Percentiles rank a stretch among this genome's conserved stretches.
phyloP scores from a whole-genome alignment of 1,284 basidiomycete species.

The Leccinum olivaceoglutinosum region DNA sequence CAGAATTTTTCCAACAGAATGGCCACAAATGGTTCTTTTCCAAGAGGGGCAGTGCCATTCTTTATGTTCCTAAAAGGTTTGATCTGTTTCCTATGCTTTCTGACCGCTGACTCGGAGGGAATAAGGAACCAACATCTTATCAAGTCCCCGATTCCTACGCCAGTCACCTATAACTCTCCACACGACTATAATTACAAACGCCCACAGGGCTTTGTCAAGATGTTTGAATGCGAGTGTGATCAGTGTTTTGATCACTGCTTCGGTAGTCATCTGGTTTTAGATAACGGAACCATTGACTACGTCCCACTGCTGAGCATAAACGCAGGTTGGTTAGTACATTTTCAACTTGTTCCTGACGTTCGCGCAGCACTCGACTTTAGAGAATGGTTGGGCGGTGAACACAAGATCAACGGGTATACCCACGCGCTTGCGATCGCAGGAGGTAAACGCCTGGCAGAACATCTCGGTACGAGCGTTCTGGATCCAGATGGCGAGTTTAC shows the following conservation, averaged over 20 bases:
- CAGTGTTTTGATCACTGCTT: constrained; percentile 1
- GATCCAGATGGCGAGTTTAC: constrained; percentile 61
- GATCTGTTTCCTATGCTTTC: constrained; percentile 10
- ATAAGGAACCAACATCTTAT: too few species aligned
- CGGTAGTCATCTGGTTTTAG: constrained; percentile 31
- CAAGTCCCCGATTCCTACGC: constrained; percentile 54
- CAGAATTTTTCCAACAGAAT: constrained; percentile 54
- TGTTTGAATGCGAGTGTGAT: constrained; percentile 51
- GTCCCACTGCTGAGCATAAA: constrained; percentile 49
- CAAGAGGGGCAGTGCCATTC: constrained; percentile 60
- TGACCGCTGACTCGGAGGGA: background rate
- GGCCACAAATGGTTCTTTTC: constrained; percentile 83
- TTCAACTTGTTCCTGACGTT: constrained; percentile 19
- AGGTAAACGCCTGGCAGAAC: constrained; percentile 58
- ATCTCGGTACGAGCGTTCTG: constrained; percentile 64
- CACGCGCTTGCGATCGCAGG: constrained; percentile 71
- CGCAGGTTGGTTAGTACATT: constrained; percentile 47
- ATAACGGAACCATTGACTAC: constrained; percentile 68
- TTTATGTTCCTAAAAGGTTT: constrained; percentile 87
- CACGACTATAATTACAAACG: constrained; percentile 27
- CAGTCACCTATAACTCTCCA: constrained; percentile 49
- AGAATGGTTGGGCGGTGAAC: constrained; percentile 78
- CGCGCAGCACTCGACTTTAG: constrained; percentile 70
- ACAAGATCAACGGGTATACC: constrained; percentile 72
- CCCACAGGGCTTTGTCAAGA: constrained; percentile 45